phyloP scores from a whole-genome alignment of 805 yeast species.

The Metschnikowia hibisci region DNA sequence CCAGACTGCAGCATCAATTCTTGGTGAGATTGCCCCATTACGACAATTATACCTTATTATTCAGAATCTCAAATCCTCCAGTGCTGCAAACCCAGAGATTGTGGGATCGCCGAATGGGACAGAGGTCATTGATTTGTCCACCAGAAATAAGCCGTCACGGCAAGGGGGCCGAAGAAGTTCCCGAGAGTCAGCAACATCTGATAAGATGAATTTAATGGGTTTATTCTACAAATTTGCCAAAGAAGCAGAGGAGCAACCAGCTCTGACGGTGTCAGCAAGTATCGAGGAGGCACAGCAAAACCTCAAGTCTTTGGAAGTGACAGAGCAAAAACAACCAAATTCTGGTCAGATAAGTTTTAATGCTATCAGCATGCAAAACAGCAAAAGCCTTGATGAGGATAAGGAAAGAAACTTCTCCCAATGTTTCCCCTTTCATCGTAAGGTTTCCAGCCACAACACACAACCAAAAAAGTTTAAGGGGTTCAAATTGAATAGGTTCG shows the following conservation, averaged over 20 bases:
- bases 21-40: conserved; percentile 31
- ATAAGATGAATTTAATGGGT: conserved; percentile 3
- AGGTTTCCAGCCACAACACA: conserved; percentile 44
- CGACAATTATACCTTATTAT: conserved; percentile 30
- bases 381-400: conserved; percentile 23
- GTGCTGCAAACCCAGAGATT: too few species aligned
- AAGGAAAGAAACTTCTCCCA: conserved; percentile 69
- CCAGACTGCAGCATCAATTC: conserved; percentile 17
- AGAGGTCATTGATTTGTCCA: not conserved
- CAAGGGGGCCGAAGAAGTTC: conserved; percentile 13
- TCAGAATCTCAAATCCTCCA: conserved; percentile 3
- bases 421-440: conserved; percentile 80
- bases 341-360: too few species aligned
- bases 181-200: conserved; percentile 4
- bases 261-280: not conserved
- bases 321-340: not conserved
- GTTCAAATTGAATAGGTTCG: conserved; percentile 24
- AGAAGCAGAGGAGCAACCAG: conserved; percentile 24
- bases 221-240: conserved; percentile 40
- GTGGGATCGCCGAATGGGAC: not conserved
- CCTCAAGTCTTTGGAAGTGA: not conserved
- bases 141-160: not conserved
- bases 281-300: not conserved
- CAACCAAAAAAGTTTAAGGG: conserved; percentile 46
- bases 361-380: not conserved